Evolutionary conservation across 495 filamentous ascomycete species (phyloP).

Genomic region (Amphirosellinia nigrospora): DNA sequence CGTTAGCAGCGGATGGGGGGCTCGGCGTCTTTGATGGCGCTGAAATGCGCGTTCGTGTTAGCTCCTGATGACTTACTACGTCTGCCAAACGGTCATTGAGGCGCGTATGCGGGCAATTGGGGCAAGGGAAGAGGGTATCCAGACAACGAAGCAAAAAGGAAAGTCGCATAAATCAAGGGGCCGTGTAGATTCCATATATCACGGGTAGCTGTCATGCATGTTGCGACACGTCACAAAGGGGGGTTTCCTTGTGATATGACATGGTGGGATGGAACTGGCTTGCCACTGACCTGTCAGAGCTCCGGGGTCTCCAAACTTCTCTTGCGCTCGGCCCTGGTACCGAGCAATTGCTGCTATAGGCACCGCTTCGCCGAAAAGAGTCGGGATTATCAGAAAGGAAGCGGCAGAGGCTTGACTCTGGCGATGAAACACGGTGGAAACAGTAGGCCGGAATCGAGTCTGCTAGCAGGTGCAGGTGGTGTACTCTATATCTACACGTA

Average conservation of each 20-base stretch:
- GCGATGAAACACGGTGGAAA: constrained; percentile 21
- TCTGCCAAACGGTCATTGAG: constrained; percentile 16
- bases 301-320: constrained; percentile 30
- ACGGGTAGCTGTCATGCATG: constrained; percentile 32
- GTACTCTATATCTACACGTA: background rate
- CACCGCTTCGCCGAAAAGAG: constrained; percentile 8
- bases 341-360: constrained; percentile 7
- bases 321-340: constrained; percentile 26
- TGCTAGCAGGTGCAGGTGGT: background rate
- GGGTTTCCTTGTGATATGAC: constrained; percentile 27
- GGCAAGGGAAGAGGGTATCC: constrained; percentile 8
- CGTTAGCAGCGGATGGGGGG: constrained; percentile 13
- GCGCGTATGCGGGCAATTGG: constrained; percentile 7
- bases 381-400: background rate
- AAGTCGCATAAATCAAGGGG: constrained; percentile 13
- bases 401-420: background rate
- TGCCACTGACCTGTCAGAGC: constrained; percentile 39
- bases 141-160: background rate
- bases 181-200: constrained; percentile 11
- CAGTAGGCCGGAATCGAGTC: background rate
- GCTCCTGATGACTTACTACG: constrained; percentile 12
- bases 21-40: constrained; percentile 26
- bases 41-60: constrained; percentile 31
- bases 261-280: constrained; percentile 35
- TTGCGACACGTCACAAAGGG: constrained; percentile 42